phyloP scores from a whole-genome alignment of 2,329 filamentous ascomycete species.

The Fusarium buharicum region DNA sequence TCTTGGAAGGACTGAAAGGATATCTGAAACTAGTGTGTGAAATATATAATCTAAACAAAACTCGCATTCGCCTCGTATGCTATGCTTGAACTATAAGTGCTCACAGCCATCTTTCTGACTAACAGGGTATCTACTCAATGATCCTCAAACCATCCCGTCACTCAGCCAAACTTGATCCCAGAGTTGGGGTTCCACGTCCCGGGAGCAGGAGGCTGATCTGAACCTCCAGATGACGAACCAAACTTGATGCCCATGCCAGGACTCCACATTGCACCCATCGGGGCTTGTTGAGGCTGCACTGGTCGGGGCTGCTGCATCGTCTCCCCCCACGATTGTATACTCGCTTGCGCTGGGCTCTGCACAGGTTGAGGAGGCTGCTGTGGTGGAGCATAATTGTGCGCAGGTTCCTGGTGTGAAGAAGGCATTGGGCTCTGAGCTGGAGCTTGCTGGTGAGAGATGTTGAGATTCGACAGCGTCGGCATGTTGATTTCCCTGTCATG shows the following conservation, averaged over 20 bases:
- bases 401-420: conserved; percentile 21
- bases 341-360: conserved; percentile 55
- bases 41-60: neutral
- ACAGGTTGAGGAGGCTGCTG: conserved; percentile 38
- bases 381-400: conserved; percentile 24
- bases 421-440: conserved; percentile 34
- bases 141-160: neutral
- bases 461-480: conserved; percentile 61
- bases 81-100: neutral
- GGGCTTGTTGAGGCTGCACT: conserved; percentile 55
- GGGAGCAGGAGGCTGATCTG: conserved; percentile 42
- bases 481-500: conserved; percentile 60
- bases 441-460: conserved; percentile 48
- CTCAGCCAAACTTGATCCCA: conserved; percentile 66
- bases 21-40: neutral
- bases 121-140: conserved; percentile 14
- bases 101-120: neutral
- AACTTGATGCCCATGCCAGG: conserved; percentile 86
- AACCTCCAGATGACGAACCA: conserved; percentile 55
- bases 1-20: neutral
- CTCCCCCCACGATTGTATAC: conserved; percentile 69
- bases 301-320: conserved; percentile 67
- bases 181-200: conserved; percentile 69
- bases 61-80: conserved; percentile 13
- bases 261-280: conserved; percentile 67